phyloP scores from a whole-genome alignment of 208 protist genomes.

The Wallacemonas rigidus region DNA sequence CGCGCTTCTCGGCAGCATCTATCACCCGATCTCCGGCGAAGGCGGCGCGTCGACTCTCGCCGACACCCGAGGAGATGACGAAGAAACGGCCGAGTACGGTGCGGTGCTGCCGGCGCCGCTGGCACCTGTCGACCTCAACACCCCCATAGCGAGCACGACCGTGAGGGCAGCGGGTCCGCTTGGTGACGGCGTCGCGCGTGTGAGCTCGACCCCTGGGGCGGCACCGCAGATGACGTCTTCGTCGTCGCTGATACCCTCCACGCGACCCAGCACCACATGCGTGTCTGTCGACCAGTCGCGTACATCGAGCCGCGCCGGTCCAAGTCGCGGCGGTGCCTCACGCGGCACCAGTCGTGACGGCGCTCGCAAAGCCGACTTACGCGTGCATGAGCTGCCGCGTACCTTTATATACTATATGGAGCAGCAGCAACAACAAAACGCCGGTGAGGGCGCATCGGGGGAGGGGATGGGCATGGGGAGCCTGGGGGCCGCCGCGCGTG shows the following conservation, averaged over 20 bases:
- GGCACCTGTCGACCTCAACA: not conserved
- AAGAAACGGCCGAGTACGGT: not conserved
- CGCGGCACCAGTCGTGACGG: not conserved
- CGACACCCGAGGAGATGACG: not conserved
- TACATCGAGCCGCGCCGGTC: not conserved
- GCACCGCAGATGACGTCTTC: not conserved
- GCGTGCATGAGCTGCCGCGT: constrained; percentile 5
- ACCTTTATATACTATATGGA: constrained; percentile 12
- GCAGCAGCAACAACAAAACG: constrained; percentile 15
- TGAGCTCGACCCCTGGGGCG: not conserved
- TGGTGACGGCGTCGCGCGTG: too few relatives aligned
- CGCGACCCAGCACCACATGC: not conserved
- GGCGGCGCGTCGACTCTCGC: not conserved
- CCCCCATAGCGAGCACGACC: not conserved
- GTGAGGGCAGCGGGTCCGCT: not conserved
- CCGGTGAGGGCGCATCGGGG: not conserved
- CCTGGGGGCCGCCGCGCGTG: not conserved
- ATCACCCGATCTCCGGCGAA: constrained; percentile 3
- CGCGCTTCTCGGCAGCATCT: constrained; percentile 10
- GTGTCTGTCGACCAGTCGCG: not conserved
- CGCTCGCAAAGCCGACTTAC: not conserved
- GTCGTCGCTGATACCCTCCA: not conserved
- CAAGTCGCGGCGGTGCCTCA: not conserved
- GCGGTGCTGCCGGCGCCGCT: too few relatives aligned
- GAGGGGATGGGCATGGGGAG: constrained; percentile 16